phyloP scores from a whole-genome alignment of 768 basidiomycete genomes.

The Boletus reticulatus region DNA sequence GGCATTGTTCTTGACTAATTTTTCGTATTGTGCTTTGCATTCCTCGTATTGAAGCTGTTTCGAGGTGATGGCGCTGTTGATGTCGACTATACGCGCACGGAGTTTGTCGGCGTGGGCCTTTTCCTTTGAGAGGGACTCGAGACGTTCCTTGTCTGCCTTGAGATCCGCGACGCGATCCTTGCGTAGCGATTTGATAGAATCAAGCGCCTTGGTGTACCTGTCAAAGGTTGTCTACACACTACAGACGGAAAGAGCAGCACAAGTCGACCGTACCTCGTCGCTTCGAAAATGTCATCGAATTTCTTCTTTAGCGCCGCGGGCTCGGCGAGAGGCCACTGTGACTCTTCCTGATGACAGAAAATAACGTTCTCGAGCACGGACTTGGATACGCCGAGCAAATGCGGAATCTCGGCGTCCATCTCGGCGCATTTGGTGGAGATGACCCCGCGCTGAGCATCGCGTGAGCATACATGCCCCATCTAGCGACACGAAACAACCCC shows the following conservation, averaged over 20 bases:
- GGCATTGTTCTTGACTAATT: slow-evolving; percentile 63
- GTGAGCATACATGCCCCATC: neutral
- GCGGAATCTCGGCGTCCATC: slow-evolving; percentile 92
- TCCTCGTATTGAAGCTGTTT: slow-evolving; percentile 78
- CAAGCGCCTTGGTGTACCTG: slow-evolving; percentile 96
- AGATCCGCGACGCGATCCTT: slow-evolving; percentile 90
- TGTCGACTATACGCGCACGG: slow-evolving; percentile 57
- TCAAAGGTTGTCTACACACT: neutral
- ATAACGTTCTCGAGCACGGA: slow-evolving; percentile 99
- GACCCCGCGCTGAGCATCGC: slow-evolving; percentile 59
- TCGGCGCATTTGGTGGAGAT: slow-evolving; percentile 98
- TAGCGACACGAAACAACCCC: neutral
- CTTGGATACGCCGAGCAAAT: slow-evolving; percentile 91
- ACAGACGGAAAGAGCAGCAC: neutral
- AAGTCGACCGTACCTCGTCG: slow-evolving; percentile 67
- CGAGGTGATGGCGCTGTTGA: slow-evolving; percentile 56
- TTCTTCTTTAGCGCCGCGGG: slow-evolving; percentile 94
- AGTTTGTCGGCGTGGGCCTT: slow-evolving; percentile 88
- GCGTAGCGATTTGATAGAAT: slow-evolving; percentile 84
- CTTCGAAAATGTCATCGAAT: slow-evolving; percentile 99
- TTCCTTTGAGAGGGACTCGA: slow-evolving; percentile 74
- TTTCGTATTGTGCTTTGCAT: slow-evolving; percentile 62
- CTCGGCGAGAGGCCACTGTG: slow-evolving; percentile 96
- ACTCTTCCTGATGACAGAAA: slow-evolving; percentile 99
- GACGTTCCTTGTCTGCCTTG: slow-evolving; percentile 88